A percentile compares a stretch with the other conserved stretches of the same genome.
Conservation (phyloP, 805 yeast genomes). For the Lachancea dasiensis region DNA sequence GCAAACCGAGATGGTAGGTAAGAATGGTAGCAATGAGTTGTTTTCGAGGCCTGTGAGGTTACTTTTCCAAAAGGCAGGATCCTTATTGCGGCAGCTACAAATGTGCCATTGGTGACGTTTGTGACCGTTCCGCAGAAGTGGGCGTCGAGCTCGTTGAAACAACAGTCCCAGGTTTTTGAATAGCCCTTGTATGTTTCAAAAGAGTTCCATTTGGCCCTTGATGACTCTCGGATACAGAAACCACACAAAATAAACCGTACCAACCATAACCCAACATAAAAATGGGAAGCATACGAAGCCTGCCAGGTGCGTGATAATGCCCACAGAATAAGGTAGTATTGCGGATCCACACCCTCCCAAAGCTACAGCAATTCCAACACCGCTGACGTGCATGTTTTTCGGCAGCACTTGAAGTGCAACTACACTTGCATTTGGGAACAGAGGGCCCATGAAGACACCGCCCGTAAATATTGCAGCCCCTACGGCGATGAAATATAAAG, state of each 20-base stretch:
- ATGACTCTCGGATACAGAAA: constrained; percentile 25
- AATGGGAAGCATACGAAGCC: constrained; percentile 27
- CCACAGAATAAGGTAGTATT: constrained; percentile 58
- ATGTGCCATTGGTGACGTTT: no score
- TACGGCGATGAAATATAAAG: constrained; percentile 19
- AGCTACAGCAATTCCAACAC: constrained; percentile 71
- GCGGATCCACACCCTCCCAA: constrained; percentile 86
- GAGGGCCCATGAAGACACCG: constrained; percentile 63
- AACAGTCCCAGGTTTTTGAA: no score
- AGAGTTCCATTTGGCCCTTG: constrained; percentile 17
- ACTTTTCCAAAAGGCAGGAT: no score
- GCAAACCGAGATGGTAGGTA: no score
- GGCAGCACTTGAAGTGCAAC: constrained; percentile 62
- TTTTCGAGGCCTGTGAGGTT: no score
- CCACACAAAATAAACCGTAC: constrained; percentile 23
- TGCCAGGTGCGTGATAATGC: constrained; percentile 32
- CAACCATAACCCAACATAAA: constrained; percentile 22
- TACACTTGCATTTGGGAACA: constrained; percentile 67
- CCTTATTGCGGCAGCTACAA: no score
- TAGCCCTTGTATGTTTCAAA: constrained; percentile 13
- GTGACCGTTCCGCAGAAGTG: no score
- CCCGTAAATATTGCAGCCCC: constrained; percentile 35
- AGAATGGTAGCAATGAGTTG: no score
- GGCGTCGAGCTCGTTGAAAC: no score
- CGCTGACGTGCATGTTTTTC: constrained; percentile 49